phyloP scores from a whole-genome alignment of 2,329 filamentous ascomycete genomes.

The Penicillium sp. region DNA sequence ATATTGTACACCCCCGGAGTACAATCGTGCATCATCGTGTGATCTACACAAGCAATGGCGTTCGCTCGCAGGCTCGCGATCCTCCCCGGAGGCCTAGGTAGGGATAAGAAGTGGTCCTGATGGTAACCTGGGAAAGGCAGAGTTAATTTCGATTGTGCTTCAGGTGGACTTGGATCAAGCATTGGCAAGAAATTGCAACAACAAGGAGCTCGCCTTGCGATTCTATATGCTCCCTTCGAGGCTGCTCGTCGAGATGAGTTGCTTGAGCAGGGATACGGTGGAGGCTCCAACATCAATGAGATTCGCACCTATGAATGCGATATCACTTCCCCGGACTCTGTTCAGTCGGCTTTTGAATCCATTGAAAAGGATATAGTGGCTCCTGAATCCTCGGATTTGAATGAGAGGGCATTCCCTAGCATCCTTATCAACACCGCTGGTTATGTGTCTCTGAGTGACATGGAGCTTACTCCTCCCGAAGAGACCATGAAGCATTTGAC shows the following conservation, averaged over 20 bases:
- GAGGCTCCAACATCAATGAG: slow-evolving; percentile 14
- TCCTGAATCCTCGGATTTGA: slow-evolving; percentile 3
- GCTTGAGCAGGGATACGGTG: slow-evolving; percentile 35
- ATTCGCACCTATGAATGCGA: slow-evolving; percentile 43
- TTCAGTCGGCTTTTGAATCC: slow-evolving; percentile 41
- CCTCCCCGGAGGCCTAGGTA: slow-evolving; percentile 43
- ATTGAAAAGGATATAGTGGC: slow-evolving; percentile 28
- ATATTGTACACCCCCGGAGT: background rate
- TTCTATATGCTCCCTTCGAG: slow-evolving; percentile 48
- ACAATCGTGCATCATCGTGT: background rate
- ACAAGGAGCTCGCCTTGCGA: slow-evolving; percentile 42
- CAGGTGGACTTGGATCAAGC: slow-evolving; percentile 42
- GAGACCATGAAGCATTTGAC: slow-evolving; percentile 44
- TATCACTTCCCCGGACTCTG: slow-evolving; percentile 45
- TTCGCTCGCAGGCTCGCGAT: slow-evolving; percentile 40
- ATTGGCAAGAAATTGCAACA: slow-evolving; percentile 41
- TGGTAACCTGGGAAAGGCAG: slow-evolving; percentile 13
- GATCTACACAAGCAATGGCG: slow-evolving; percentile 24
- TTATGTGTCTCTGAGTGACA: slow-evolving; percentile 44
- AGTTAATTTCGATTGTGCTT: slow-evolving; percentile 9
- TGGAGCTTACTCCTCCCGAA: slow-evolving; percentile 41
- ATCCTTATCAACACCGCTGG: slow-evolving; percentile 43
- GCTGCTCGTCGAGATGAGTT: slow-evolving; percentile 34
- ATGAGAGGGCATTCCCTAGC: slow-evolving; percentile 32
- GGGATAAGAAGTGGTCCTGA: slow-evolving; percentile 3